Percentiles rank a stretch among this genome's conserved stretches.
phyloP scores from a whole-genome alignment of 768 basidiomycete genomes.

The Mycena venus region DNA sequence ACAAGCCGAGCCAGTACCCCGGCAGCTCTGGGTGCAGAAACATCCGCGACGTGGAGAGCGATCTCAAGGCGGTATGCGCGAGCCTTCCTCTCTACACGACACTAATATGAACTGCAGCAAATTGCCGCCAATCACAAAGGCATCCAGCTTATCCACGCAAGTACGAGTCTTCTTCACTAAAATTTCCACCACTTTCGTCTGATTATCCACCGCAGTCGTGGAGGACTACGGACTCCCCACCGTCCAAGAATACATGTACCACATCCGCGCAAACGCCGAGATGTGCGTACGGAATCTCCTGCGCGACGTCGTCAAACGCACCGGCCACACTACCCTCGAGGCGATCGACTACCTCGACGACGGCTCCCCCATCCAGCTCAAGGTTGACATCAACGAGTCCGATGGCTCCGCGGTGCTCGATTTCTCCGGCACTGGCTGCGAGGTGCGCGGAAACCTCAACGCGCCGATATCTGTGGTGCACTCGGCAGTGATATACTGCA shows the following conservation, averaged over 20 bases:
- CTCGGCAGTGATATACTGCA: constrained; percentile 90
- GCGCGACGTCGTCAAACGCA: constrained; percentile 77
- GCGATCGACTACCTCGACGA: constrained; percentile 91
- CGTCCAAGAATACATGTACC: constrained; percentile 94
- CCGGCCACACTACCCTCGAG: constrained; percentile 73
- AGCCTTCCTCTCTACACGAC: background rate
- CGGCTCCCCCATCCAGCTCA: constrained; percentile 84
- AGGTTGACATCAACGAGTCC: constrained; percentile 80
- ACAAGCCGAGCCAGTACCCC: constrained; percentile 83
- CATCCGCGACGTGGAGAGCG: constrained; percentile 91
- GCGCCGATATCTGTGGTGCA: constrained; percentile 89
- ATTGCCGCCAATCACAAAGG: constrained; percentile 96
- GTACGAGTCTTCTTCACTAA: constrained; percentile 54
- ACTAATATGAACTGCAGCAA: constrained; percentile 67
- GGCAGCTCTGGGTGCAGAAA: constrained; percentile 91
- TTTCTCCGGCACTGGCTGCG: constrained; percentile 86
- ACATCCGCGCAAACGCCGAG: constrained; percentile 93
- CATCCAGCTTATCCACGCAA: constrained; percentile 84
- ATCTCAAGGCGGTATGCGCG: constrained; percentile 79
- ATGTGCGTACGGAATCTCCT: constrained; percentile 87
- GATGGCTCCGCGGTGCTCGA: constrained; percentile 87
- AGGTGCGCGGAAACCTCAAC: constrained; percentile 89
- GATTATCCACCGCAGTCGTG: constrained; percentile 66
- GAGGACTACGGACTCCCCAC: constrained; percentile 87
- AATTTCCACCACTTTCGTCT: constrained; percentile 7